phyloP scores from a whole-genome alignment of 441 rosid species.

The Iberis amara region DNA sequence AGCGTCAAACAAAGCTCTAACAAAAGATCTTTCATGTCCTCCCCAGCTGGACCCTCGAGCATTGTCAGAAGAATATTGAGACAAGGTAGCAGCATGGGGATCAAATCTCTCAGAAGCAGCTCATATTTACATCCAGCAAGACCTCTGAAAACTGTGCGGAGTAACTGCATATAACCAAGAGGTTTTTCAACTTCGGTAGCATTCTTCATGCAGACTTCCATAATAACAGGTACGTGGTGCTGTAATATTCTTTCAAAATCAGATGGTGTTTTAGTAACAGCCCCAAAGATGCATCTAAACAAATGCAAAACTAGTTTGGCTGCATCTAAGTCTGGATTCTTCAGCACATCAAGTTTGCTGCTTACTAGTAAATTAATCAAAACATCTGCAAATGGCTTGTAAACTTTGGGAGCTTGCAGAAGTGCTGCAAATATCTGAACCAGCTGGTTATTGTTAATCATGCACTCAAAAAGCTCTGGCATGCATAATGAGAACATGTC shows the following conservation, averaged over 20 bases:
- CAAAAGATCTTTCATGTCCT: slow-evolving; percentile 89
- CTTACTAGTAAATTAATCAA: slow-evolving; percentile 82
- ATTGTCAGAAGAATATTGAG: slow-evolving; percentile 85
- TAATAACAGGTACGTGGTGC: slow-evolving; percentile 90
- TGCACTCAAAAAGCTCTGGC: slow-evolving; percentile 98
- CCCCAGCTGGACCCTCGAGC: slow-evolving; percentile 98
- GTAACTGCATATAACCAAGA: slow-evolving; percentile 91
- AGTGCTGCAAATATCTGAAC: slow-evolving; percentile 91
- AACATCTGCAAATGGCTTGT: slow-evolving; percentile 91
- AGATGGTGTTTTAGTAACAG: slow-evolving; percentile 83
- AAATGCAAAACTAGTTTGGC: slow-evolving; percentile 92
- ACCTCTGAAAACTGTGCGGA: slow-evolving; percentile 84
- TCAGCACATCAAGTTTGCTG: slow-evolving; percentile 87
- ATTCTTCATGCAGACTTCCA: slow-evolving; percentile 96
- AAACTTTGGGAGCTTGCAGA: slow-evolving; percentile 75
- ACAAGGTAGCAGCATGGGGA: slow-evolving; percentile 90
- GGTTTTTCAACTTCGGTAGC: slow-evolving; percentile 95
- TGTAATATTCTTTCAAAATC: slow-evolving; percentile 96
- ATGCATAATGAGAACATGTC: slow-evolving; percentile 98
- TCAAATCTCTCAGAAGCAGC: slow-evolving; percentile 78
- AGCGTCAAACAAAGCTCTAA: slow-evolving; percentile 90
- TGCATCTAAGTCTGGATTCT: slow-evolving; percentile 82
- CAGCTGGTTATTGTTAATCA: slow-evolving; percentile 82
- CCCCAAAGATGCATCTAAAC: slow-evolving; percentile 85
- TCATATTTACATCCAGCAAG: slow-evolving; percentile 94